Evolutionary conservation across 768 basidiomycete species (phyloP).

Genomic region (Asterophora lycoperdoides): DNA sequence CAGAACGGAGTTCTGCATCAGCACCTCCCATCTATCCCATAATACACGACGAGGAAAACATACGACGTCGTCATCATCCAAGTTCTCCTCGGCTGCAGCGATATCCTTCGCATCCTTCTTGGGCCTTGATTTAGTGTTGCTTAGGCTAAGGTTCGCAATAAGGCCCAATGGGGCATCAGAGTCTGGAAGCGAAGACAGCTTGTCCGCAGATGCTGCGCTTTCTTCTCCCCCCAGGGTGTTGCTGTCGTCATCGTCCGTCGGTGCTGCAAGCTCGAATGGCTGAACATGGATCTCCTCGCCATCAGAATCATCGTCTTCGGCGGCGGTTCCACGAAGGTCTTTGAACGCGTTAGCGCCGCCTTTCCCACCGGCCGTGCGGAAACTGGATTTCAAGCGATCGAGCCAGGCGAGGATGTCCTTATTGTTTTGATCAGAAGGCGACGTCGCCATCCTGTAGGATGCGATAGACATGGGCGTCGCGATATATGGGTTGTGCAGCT

Average conservation of each 20-base stretch:
- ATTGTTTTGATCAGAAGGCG: slow-evolving; percentile 69
- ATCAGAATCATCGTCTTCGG: slow-evolving; percentile 41
- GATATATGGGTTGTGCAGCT: slow-evolving; percentile 78
- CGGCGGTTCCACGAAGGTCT: slow-evolving; percentile 31
- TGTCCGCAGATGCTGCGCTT: slow-evolving; percentile 39
- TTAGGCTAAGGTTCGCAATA: slow-evolving; percentile 67
- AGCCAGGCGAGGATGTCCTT: slow-evolving; percentile 71
- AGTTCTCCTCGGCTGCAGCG: slow-evolving; percentile 35
- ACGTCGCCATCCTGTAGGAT: slow-evolving; percentile 74
- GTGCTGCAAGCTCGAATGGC: slow-evolving; percentile 14
- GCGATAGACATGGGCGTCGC: slow-evolving; percentile 78
- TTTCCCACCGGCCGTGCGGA: slow-evolving; percentile 44
- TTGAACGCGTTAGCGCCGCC: slow-evolving; percentile 43
- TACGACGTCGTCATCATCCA: slow-evolving; percentile 64
- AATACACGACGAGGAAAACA: slow-evolving; percentile 22
- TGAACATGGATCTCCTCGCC: slow-evolving; percentile 30
- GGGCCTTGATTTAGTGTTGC: slow-evolving; percentile 43
- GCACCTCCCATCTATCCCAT: neutral
- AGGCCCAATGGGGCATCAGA: slow-evolving; percentile 71
- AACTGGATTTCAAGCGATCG: slow-evolving; percentile 60
- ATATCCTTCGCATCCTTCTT: slow-evolving; percentile 37
- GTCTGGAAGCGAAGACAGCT: slow-evolving; percentile 55
- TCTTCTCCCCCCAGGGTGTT: slow-evolving; percentile 27
- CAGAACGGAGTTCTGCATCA: slow-evolving; percentile 7
- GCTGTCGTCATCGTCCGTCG: slow-evolving; percentile 24